A percentile compares a stretch with the other conserved stretches of the same genome.
Evolutionary conservation across 257 asterid genomes (phyloP).

Genomic region (Echites panduratus): DNA sequence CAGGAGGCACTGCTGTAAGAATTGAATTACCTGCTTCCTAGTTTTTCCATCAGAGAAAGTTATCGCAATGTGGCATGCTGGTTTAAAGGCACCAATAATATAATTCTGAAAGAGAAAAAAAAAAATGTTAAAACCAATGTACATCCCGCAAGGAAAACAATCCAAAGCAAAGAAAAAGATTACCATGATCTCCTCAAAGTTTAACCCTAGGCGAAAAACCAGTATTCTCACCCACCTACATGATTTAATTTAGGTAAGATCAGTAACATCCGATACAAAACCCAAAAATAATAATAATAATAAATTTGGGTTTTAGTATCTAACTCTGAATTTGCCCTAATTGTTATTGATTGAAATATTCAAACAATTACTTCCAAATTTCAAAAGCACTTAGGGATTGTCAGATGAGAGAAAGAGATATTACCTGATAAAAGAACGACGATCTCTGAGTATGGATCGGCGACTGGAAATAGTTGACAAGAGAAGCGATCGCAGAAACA

Average conservation of each 20-base stretch:
- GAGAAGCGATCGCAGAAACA: conserved; percentile 9
- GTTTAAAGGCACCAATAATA: conserved; percentile 88
- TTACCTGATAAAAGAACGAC: conserved; percentile 2
- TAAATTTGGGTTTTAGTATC: not conserved
- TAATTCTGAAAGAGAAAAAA: conserved; percentile 43
- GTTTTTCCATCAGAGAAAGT: conserved; percentile 71
- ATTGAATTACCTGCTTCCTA: conserved; percentile 65
- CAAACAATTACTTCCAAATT: not conserved
- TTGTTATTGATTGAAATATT: not conserved
- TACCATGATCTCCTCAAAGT: conserved; percentile 18
- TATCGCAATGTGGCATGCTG: conserved; percentile 74
- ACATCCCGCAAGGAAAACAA: not conserved
- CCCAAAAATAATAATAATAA: too few relatives aligned
- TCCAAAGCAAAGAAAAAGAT: not conserved
- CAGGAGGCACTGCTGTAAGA: not conserved
- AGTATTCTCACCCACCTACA: conserved; percentile 15
- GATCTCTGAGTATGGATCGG: conserved; percentile 3
- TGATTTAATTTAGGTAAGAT: not conserved
- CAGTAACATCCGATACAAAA: not conserved
- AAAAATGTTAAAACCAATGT: not conserved
- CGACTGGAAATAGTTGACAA: not conserved
- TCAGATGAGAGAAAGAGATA: not conserved
- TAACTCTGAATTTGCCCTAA: conserved; percentile 2
- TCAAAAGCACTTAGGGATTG: not conserved
- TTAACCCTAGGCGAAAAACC: conserved; percentile 13